Evolutionary conservation across 139 green algal species (phyloP).

Genomic region (Chlamydomonas eustigma): DNA sequence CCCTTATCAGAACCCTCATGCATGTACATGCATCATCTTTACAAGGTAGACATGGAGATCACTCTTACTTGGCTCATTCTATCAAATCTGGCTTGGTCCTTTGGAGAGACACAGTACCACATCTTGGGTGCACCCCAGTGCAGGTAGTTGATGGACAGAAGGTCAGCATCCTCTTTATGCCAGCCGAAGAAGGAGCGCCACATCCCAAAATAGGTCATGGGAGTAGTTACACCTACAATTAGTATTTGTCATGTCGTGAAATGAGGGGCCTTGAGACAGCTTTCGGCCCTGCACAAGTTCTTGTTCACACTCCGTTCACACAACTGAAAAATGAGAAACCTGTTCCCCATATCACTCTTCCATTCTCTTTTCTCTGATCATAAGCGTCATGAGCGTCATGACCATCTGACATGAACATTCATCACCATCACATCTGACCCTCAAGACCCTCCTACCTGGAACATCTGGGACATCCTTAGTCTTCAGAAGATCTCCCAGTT

Average conservation of each 20-base stretch:
- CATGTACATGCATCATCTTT: not conserved
- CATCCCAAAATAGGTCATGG: slow-evolving; percentile 79
- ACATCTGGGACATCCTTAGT: slow-evolving; percentile 27
- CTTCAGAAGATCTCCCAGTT: slow-evolving; percentile 51
- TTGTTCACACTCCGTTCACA: too few relatives aligned
- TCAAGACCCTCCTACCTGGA: slow-evolving; percentile 16
- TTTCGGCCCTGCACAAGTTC: too few relatives aligned
- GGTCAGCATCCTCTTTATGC: slow-evolving; percentile 88
- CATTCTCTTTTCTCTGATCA: too few relatives aligned
- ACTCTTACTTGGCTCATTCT: slow-evolving; percentile 43
- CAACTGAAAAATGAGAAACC: too few relatives aligned
- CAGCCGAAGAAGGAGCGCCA: slow-evolving; percentile 67
- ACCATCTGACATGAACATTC: too few relatives aligned
- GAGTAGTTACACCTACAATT: slow-evolving; percentile 63
- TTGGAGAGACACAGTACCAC: slow-evolving; percentile 73
- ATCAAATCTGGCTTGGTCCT: slow-evolving; percentile 59
- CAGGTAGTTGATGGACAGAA: slow-evolving; percentile 93
- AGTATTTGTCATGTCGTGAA: too few relatives aligned
- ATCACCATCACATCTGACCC: too few relatives aligned
- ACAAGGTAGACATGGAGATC: not conserved
- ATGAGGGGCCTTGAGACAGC: too few relatives aligned
- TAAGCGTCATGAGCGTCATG: too few relatives aligned
- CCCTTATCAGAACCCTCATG: not conserved
- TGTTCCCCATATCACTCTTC: too few relatives aligned
- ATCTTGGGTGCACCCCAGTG: slow-evolving; percentile 90